Evolutionary conservation across 2,329 filamentous ascomycete species (phyloP), one percentile per base, ranked within the genome.

Genomic region (Emmonsiellopsis sp.): DNA sequence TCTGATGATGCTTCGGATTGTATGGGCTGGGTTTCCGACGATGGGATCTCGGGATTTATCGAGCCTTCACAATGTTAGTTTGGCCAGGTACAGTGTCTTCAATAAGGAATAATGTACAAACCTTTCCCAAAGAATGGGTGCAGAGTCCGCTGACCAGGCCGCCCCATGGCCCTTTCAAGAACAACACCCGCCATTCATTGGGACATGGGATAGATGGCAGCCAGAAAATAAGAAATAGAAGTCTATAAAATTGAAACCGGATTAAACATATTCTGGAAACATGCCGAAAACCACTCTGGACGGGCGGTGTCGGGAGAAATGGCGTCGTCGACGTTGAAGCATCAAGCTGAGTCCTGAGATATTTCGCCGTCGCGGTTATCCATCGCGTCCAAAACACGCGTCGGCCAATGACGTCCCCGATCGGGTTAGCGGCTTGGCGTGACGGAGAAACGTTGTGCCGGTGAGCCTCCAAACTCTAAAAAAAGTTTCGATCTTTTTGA

Each of bases 41-140:
- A 44, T 32, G 32, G 11, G 30, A 34, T 20, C 11, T 51, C 40
- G 30, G 9, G 31, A n/a, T 44, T 31, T 54, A 46, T 49, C 57
- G 47, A 16, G 47, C 47, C 47, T 53, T 63, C 6, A 31, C 16
- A 20, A 35, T 3, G 8, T 30, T 44, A 16, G 42, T 30, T 16
- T 44, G 26, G 26, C 10, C 8, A 16, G 26, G 9, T 30, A 41
- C 42, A 30, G 3, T 44, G 26, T 26, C 42, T 42, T 16, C 43
- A 41, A 15, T 20, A 7, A 43, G 26, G n/a, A 5, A 38, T 41
- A 51, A 49, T 37, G 26, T 47, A 55, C 58, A 58, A 52, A 73
- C 72, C 67, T 67, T 66, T 67, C 57, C 60, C 62, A 55, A 73
- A 72, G 55, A 73, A 73, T 20, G 71, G 70, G 59, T 73, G 69